Evolutionary conservation across 139 green algal genomes (phyloP), one percentile per base, ranked within the genome.

Genomic region (Chlorella vulgaris): DNA sequence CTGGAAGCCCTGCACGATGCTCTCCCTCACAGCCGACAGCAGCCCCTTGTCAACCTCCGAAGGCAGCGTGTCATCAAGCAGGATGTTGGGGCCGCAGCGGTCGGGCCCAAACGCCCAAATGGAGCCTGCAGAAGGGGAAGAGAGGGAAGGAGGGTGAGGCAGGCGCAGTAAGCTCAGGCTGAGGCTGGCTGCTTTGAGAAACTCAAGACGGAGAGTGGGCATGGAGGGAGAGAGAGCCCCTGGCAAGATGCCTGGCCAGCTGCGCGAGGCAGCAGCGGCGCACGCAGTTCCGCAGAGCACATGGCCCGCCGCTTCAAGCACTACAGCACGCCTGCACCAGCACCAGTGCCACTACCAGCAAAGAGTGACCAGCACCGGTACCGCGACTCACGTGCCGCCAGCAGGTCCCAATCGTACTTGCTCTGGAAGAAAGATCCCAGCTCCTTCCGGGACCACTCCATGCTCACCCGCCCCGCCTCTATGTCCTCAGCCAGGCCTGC

Each of bases 31-130:
- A 0, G 96, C 92, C 3, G 53, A 60, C 22, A 99, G 87, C 85
- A 98, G 83, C 10, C 80, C 69, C 90, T 99, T 99, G 91, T 99
- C 95, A 15, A 97, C 93, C 79, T 99, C 96, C 0, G 74, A 84
- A 60, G 95, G 88, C 53, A 99, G 89, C 13, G 95, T 98, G 87
- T 99, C 97, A 73, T 99, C 95, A 84, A 99, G 78, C 78, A 99
- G 88, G 62, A 95, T 87, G 86, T 99, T 99, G 69, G 96, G 91
- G 21, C 96, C 95, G 55, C 93, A 70, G 60, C 66, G 81, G 71
- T 98, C 93, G 18, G 97, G 96, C 0, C 97, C 96, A 88, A 99
- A 99, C 4, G 97, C 96, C 97, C 96, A 99, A 35, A 99, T 86
- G 47, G 92, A 94, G 62, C 94, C 81, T 82, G 74, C 66, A n/a